phyloP scores from a whole-genome alignment of 345 rosid genomes.

The Eucalyptus caleyi region DNA sequence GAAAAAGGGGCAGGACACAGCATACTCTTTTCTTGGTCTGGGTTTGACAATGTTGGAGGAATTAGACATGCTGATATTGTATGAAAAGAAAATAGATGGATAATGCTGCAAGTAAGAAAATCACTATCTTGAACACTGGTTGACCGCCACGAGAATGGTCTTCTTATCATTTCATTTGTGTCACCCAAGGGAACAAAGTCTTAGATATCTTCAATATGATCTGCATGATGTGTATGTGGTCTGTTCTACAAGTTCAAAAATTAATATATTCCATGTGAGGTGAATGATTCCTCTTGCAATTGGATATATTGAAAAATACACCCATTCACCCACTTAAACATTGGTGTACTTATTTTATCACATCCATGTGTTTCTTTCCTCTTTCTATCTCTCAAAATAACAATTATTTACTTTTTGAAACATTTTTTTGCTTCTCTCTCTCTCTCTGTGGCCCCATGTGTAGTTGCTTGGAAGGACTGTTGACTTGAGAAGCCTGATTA shows the following conservation, averaged over 20 bases:
- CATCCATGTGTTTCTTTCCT: neutral
- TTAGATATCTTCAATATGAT: neutral
- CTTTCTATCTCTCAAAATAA: neutral
- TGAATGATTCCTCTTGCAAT: neutral
- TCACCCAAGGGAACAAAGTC: neutral
- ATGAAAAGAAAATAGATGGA: neutral
- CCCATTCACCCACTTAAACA: neutral
- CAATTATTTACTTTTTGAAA: neutral
- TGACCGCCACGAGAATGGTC: neutral
- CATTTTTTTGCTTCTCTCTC: neutral
- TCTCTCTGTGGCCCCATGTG: neutral
- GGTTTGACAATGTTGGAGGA: neutral
- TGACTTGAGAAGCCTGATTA: constrained; percentile 78
- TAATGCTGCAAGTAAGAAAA: neutral
- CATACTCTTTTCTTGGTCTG: neutral
- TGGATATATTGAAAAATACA: neutral
- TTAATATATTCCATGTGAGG: neutral
- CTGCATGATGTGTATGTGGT: neutral
- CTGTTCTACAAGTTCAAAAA: neutral
- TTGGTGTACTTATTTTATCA: neutral
- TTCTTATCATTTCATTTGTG: neutral
- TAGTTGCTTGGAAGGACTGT: constrained; percentile 95
- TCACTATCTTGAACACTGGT: neutral
- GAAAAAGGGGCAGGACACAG: neutral
- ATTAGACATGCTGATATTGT: neutral